Evolutionary conservation across 2,329 filamentous ascomycete genomes (phyloP), one percentile per base, ranked within the genome.

Genomic region (Aspergillus floridensis): DNA sequence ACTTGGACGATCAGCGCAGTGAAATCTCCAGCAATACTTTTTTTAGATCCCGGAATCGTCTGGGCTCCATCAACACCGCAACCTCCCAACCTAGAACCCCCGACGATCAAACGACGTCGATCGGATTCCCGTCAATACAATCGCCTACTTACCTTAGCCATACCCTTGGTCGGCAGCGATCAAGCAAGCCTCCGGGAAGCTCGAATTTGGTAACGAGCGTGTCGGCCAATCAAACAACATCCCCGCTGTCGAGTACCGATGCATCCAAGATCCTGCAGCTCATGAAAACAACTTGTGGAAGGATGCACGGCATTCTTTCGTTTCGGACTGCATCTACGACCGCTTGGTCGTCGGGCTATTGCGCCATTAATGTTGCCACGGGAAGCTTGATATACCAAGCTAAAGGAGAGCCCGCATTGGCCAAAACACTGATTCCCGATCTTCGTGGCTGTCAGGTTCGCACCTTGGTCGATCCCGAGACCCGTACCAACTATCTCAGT

Each of bases 271-370:
- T 82, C 35, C 65, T 82, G 50, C 76, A 81, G 61, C 68, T 82
- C 52, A 82, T 82, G 80, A 81, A 81, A 63, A 81, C 79, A 22
- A 81, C 80, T 2, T 81, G 79, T 67, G 80, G 80, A 53, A 73
- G 80, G 58, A 82, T 82, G 80, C 79, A 81, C 66, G 80, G 80
- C 26, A 81, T 82, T 53, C 74, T 82, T n/a, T 82, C 78, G 44
- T 82, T 81, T 66, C 74, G 79, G 52, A 76, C 73, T 11, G 70
- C 77, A 24, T 70, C 74, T 26, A 76, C 72, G 29, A 71, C 71
- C 41, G 68, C 78, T 49, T 82, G 80, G 80, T 78, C 78, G 41
- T 81, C 79, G 11, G 80, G 79, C 31, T 81, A 81, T 60, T 82
- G 80, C 67, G 79, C 80, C 19, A 81, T 82, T 60, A 81, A 82